These are phyloP conservation scores for Cercospora sojina DNA, from an alignment of 2,329 filamentous ascomycete species.

Conservation along the genomic window DNA sequence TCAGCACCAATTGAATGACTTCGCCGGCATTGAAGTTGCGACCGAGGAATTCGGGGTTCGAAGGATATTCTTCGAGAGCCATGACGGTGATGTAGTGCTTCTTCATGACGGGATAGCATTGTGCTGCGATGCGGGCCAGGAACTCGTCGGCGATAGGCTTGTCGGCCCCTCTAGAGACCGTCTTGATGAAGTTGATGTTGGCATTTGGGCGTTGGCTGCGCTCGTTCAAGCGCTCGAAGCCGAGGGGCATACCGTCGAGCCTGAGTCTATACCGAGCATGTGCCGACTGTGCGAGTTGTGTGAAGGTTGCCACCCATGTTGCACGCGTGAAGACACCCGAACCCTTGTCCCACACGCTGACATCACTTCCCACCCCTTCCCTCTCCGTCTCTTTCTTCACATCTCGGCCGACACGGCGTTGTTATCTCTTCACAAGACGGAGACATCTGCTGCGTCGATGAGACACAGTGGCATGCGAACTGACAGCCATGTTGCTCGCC, in stretches of 20 bases:
- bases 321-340: neutral
- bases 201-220: slow-evolving; percentile 72
- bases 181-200: slow-evolving; percentile 81
- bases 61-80: slow-evolving; percentile 73
- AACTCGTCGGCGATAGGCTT: slow-evolving; percentile 65
- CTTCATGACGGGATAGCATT: slow-evolving; percentile 66
- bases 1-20: slow-evolving; percentile 79
- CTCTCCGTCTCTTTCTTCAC: neutral
- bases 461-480: neutral
- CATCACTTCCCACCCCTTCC: neutral
- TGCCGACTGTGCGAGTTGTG: neutral
- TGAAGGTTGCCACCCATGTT: neutral
- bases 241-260: slow-evolving; percentile 66
- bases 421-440: neutral
- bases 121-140: slow-evolving; percentile 73
- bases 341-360: neutral
- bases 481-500: neutral
- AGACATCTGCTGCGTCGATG: neutral
- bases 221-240: slow-evolving; percentile 76
- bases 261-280: slow-evolving; percentile 17
- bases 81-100: slow-evolving; percentile 48
- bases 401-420: neutral
- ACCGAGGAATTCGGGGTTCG: slow-evolving; percentile 79
- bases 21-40: slow-evolving; percentile 90
- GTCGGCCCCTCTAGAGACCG: slow-evolving; percentile 52